Base-by-base conservation (phyloP, 768 basidiomycete species). In the Lentinus brumalis region DNA sequence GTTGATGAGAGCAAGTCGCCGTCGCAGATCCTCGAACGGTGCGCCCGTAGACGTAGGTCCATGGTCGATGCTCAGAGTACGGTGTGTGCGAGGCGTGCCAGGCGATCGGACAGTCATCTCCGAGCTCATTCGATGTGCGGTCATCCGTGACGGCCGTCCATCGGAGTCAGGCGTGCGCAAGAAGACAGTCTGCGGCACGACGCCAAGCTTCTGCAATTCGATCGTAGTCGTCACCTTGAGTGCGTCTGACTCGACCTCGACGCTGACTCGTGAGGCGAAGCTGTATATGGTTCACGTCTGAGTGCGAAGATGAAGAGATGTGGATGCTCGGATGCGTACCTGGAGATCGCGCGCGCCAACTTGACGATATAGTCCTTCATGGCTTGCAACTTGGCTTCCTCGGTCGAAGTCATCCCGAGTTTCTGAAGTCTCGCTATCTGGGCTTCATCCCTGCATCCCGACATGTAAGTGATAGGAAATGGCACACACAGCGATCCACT, bases 171-270 rank as follows among this genome's bases (percentile, higher is more conserved):
- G 76, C n/a, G 83, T 70, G 67, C 83, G 91, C 66, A 97, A 77
- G 74, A 98, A 97, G 18, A 97, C 87, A 0, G 94, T 97, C 60
- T 92, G 93, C 12, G 94, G 94, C 0, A 95, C 91, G 5, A 96
- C 89, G 1, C 89, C 89, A 4, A 98, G 85, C 67, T 92, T 94
- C 67, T 89, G 90, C 42, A 99, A 81, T 60, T 93, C 90, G 38
- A 94, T 80, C 51, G 88, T 84, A 18, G 83, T 84, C 9, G 80
- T 82, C 5, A 84, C 78, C 70, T 85, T 88, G 26, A 92, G 78
- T 59, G 80, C 82, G 18, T 86, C 87, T 0, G 82, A 74, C 65
- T 90, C 89, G 40, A 79, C 81, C 61, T 92, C 89, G 26, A 79
- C 74, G 56, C 76, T 85, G 35, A 86, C 64, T 18, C 92, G 85